A percentile compares a stretch with the other conserved stretches of the same genome.
Conservation (phyloP, 805 yeast species). For the Kazachstania kunashirensis region DNA sequence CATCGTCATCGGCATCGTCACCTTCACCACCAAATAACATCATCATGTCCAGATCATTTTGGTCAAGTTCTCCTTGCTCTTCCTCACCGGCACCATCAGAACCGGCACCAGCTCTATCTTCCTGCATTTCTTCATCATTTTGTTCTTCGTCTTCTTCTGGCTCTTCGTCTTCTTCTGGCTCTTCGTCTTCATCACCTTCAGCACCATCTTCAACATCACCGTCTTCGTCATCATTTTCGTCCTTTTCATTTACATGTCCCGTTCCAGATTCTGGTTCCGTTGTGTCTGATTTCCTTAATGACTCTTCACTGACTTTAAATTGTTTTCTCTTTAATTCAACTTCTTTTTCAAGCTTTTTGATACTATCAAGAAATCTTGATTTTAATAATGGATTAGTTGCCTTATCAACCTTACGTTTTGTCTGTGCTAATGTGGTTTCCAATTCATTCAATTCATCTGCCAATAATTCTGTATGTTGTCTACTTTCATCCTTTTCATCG, state of each 20-base stretch:
- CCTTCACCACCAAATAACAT: slow-evolving; percentile 32
- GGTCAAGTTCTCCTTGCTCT: slow-evolving; percentile 26
- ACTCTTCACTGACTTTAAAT: slow-evolving; percentile 35
- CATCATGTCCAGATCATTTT: slow-evolving; percentile 31
- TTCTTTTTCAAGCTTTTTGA: slow-evolving; percentile 67
- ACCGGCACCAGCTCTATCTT: slow-evolving; percentile 19
- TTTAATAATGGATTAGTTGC: slow-evolving; percentile 78
- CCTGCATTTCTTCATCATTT: slow-evolving; percentile 14
- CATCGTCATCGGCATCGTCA: slow-evolving; percentile 10
- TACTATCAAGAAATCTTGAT: slow-evolving; percentile 75
- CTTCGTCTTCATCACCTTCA: slow-evolving; percentile 28
- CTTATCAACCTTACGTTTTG: slow-evolving; percentile 58
- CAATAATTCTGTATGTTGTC: slow-evolving; percentile 61
- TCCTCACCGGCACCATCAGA: slow-evolving; percentile 24
- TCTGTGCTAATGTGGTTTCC: slow-evolving; percentile 64
- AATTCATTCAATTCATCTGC: slow-evolving; percentile 81
- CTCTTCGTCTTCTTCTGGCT: slow-evolving; percentile 29
- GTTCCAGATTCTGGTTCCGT: slow-evolving; percentile 3
- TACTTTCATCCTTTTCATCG: slow-evolving; percentile 44
- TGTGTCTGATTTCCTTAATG: slow-evolving; percentile 6
- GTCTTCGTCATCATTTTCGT: slow-evolving; percentile 30
- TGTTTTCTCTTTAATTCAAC: slow-evolving; percentile 71
- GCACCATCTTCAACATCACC: slow-evolving; percentile 28
- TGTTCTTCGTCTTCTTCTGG: slow-evolving; percentile 30
- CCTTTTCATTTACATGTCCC: slow-evolving; percentile 18